phyloP scores from a whole-genome alignment of 208 protist species.

The Lotmaria passim region DNA sequence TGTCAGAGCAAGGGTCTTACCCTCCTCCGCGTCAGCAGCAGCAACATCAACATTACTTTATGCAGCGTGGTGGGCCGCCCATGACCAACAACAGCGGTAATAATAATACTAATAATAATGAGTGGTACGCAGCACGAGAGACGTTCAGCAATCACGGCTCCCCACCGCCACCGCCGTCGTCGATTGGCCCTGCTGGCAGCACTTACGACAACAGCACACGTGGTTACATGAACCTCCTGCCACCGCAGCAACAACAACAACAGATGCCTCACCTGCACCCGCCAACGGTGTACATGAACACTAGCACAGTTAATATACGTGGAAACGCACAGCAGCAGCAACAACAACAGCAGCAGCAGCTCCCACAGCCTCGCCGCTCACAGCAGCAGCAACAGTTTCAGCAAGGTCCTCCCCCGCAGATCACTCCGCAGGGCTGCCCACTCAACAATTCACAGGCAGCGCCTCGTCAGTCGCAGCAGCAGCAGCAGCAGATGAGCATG shows the following conservation, averaged over 20 bases:
- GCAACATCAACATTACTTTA: not conserved
- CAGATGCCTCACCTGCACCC: conserved; percentile 23
- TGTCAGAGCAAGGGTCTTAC: too few relatives aligned
- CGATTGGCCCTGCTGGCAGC: not conserved
- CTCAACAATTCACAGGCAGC: not conserved
- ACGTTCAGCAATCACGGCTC: conserved; percentile 3
- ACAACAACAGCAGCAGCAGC: not conserved
- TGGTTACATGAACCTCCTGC: not conserved
- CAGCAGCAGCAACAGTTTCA: conserved; percentile 20
- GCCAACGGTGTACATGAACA: conserved; percentile 30
- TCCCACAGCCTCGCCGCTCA: not conserved
- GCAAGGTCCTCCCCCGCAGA: conserved; percentile 9
- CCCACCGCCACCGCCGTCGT: conserved; percentile 17
- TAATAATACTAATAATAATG: not conserved
- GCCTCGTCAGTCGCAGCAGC: not conserved
- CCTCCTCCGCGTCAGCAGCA: not conserved
- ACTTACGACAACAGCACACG: conserved; percentile 7
- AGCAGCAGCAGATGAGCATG: conserved; percentile 2
- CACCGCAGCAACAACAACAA: conserved; percentile 11
- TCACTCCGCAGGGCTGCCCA: conserved; percentile 3
- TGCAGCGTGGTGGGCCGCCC: not conserved
- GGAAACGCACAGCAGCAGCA: not conserved
- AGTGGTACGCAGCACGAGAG: not conserved
- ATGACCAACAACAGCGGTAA: not conserved
- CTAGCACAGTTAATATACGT: not conserved